These are phyloP conservation scores for Ilyonectria destructans DNA, from an alignment of 2,329 filamentous ascomycete genomes.

Conservation along the genomic window DNA sequence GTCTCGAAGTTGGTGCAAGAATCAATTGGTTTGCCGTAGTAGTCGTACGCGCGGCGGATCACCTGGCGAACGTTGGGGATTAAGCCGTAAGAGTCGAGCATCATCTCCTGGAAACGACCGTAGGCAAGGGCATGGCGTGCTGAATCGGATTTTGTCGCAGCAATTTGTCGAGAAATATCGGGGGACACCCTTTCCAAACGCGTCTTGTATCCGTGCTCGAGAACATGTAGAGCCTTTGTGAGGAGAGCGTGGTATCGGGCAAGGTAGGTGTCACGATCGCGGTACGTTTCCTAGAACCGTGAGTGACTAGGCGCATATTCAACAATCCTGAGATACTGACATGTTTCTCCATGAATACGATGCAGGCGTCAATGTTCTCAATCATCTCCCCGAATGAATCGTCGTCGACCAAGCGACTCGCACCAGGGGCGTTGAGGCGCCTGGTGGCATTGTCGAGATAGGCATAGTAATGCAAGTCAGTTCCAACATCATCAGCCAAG, in stretches of 20 bases:
- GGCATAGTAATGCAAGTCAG: conserved; percentile 94
- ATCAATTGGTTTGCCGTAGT: conserved; percentile 63
- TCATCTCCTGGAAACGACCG: conserved; percentile 72
- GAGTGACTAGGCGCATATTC: conserved; percentile 9
- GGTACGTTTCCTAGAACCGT: conserved; percentile 78
- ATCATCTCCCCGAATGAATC: conserved; percentile 92
- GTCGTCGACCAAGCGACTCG: conserved; percentile 86
- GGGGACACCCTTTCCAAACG: conserved; percentile 68
- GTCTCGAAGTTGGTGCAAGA: conserved; percentile 64
- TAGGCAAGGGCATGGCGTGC: conserved; percentile 74
- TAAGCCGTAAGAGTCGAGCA: conserved; percentile 70
- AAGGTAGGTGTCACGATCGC: conserved; percentile 89
- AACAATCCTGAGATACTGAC: conserved; percentile 63
- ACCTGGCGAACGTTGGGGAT: conserved; percentile 71
- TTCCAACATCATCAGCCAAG: conserved; percentile 87
- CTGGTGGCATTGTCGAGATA: conserved; percentile 94
- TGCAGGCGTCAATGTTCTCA: conserved; percentile 88
- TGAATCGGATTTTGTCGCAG: conserved; percentile 71
- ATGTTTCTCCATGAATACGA: conserved; percentile 93
- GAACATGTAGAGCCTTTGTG: conserved; percentile 74
- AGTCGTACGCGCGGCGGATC: conserved; percentile 67
- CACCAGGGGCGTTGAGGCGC: conserved; percentile 91
- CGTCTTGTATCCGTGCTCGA: conserved; percentile 71
- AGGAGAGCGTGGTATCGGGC: conserved; percentile 90
- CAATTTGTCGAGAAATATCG: conserved; percentile 70